Evolutionary conservation across 805 yeast genomes (phyloP), one percentile per base, ranked within the genome.

Genomic region (Kodamaea laetipori): DNA sequence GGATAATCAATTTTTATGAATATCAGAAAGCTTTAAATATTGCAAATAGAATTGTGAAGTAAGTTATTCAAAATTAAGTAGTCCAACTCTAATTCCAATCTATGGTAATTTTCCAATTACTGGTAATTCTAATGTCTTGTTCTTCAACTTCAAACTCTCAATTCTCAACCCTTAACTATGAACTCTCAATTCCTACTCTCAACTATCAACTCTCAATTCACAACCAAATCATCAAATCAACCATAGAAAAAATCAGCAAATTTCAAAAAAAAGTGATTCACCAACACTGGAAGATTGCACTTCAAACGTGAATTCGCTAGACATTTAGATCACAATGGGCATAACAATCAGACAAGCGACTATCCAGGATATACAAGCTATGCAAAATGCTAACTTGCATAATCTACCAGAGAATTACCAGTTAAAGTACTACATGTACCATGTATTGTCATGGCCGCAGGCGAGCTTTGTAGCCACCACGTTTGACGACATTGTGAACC

Each of bases 321-420:
- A 30, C 38, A 7, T 8, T 21, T 21, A n/a, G n/a, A n/a, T 16
- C 24, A 39, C 32, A 25, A 86, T 86, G 95, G 89, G 90, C 27
- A 83, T 92, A 55, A 86, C 89, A 10, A 88, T 92, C 45, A 80
- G 99, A 62, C 84, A 80, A 55, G 98, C 98, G 21, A 85, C 88
- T 17, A 80, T 88, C 26, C 76, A 77, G 34, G 99, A 92, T 64
- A 76, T 90, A 43, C 95, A 88, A 66, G 94, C 94, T 13, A 94
- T 92, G 90, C 99, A 92, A 64, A 90, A 89, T 73, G 94, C 96
- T 49, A 90, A 90, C 61, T 70, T 90, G 63, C 85, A 85, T 51
- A 92, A 92, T 59, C 72, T 94, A 48, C 99, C 99, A 4, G 99
- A 94, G 63, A 94, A 94, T 68, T 94, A 94, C 61, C 84, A 86